Evolutionary conservation across 495 filamentous ascomycete genomes (phyloP), one percentile per base, ranked within the genome.

Genomic region (Aspergillus asperescens): DNA sequence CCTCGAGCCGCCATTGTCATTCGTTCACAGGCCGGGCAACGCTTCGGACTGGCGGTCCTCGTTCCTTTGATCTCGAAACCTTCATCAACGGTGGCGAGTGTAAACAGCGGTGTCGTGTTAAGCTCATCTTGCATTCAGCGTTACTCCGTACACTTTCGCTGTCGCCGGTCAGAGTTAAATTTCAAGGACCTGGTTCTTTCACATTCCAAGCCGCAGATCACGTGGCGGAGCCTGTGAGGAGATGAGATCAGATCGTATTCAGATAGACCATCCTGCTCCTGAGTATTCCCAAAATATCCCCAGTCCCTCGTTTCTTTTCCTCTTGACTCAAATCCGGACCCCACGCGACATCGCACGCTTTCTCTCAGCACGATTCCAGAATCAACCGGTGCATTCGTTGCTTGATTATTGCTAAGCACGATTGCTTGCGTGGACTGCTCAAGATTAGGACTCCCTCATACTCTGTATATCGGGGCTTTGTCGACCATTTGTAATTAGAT

Each of bases 1-100:
- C 28, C 27, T 1, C 27, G 43, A 46, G 43, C 43, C 43, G 32
- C 43, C 32, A 34, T 27, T 6, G 44, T n/a, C 6, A 47, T 47
- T 47, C 28, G 44, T 32, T 23, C 41, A 43, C 5, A 28, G n/a
- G 10, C 41, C 23, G 41, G 41, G 1, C n/a, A 18, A 12, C 15
- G 8, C 23, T 27, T 29, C 29, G 9, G 29, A 47, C 44, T 47
- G 44, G 44, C 44, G 44, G 44, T 47, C 44, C 41, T 28, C 23
- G 24, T n/a, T 18, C 16, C 27, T 34, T 32, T 19, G n/a, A 44
- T 42, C 20, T 20, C 25, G 3, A 13, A 7, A 42, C 20, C 37
- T 12, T 31, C 29, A 12, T 4, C 29, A n/a, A 7, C 9, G 8
- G 29, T 31, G 29, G 29, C 29, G 8, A 31, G 29, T 20, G 41